Base-by-base conservation (phyloP, 306 rosid genomes). In the Chamaecrista fasciculata region DNA sequence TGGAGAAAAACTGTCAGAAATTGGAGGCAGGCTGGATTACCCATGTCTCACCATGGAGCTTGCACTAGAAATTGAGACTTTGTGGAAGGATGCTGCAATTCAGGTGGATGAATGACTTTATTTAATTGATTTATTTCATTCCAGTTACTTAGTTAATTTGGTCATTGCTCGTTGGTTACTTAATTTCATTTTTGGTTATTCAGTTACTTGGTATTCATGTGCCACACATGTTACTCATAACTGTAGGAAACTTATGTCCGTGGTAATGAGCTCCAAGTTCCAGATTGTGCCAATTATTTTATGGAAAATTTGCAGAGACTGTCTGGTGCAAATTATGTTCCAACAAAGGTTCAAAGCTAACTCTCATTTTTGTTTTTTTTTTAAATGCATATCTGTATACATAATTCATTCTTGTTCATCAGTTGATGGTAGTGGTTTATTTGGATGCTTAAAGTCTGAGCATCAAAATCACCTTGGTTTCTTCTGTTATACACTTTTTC, bases 221-320 rank as follows among this genome's bases (percentile, higher is more conserved):
- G 1, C 57, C 57, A 3, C 64, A 19, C 64, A 7, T 20, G 62
- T 76, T 67, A 49, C 76, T 66, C 73, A 49, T 51, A 15, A 70
- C 68, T 81, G 76, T 66, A 93, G 98, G 98, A 93, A 82, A 93
- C 98, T 26, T 90, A 79, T 80, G 71, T 82, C 67, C 98, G 92
- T 37, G 91, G 98, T 47, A 90, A 84, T 74, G 97, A 87, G 70
- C 90, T 93, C 67, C 98, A 90, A 81, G 91, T 93, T 90, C 98
- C 98, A 37, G 98, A 93, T 11, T 93, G 98, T 80, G 80, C 98
- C 6, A 72, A 83, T 62, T 93, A 90, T 78, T 90, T 93, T 89
- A 90, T 93, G 93, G 96, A 86, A 77, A 93, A 85, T 82, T 82
- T 93, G 59, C 87, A 86, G 69, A 86, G 96, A 80, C 80, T 93